phyloP scores from a whole-genome alignment of 2,329 filamentous ascomycete genomes.

The Rhynchosporium secalis region DNA sequence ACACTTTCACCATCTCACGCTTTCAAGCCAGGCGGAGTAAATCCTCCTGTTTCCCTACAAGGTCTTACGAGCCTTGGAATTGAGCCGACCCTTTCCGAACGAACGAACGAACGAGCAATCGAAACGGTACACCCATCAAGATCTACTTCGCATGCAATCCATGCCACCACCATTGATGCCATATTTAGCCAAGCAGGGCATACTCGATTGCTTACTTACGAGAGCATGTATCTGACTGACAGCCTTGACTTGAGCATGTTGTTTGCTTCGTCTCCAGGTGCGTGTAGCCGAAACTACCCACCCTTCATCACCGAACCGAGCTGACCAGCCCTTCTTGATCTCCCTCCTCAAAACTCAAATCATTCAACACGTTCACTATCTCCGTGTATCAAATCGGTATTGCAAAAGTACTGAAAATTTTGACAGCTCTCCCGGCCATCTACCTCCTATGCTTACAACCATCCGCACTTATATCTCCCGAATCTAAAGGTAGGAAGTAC shows the following conservation, averaged over 20 bases:
- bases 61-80: not conserved
- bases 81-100: conserved; percentile 6
- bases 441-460: not conserved
- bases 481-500: not conserved
- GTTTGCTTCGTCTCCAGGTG: not conserved
- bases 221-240: not conserved
- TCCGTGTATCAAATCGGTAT: not conserved
- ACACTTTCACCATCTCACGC: not conserved
- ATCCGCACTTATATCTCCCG: not conserved
- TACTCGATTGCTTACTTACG: conserved; percentile 11
- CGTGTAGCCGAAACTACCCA: not conserved
- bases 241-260: too few relatives aligned
- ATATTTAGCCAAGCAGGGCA: not conserved
- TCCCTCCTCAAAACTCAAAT: not conserved
- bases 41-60: not conserved
- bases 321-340: not conserved
- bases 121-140: not conserved
- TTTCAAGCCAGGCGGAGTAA: not conserved
- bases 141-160: not conserved
- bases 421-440: not conserved
- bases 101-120: not conserved
- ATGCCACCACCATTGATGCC: too few relatives aligned
- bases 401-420: not conserved
- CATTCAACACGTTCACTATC: conserved; percentile 2
- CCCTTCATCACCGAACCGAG: not conserved